Base-by-base conservation (phyloP, 331 rosid species). In the Rosa hybrid region DNA sequence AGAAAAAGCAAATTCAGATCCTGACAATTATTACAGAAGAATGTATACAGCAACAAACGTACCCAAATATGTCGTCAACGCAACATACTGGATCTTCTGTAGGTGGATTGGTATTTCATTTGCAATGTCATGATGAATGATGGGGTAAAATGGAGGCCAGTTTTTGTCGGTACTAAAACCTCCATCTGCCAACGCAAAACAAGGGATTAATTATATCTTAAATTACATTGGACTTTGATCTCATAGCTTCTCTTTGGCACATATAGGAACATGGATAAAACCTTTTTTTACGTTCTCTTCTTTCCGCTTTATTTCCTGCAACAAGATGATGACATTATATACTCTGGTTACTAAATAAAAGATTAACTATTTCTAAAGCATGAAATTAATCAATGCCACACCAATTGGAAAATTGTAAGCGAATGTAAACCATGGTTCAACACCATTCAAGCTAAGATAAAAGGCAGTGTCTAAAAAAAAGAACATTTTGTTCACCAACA, bases 101-200 rank as follows among this genome's bases (percentile, higher is more conserved):
- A 93, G 95, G 87, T 96, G 99, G 63, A 96, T 25, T n/a, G 99
- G 99, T 80, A 90, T 93, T 82, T 96, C 99, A 23, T 76, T 87
- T 63, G 90, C 84, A 82, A 96, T 89, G 82, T 96, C 97, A 77
- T 96, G 94, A 86, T 96, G 99, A 80, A 96, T 91, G 81, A 96
- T 8, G 54, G 99, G 99, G 56, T 74, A 88, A 84, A 87, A 85
- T 7, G 99, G 83, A 13, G 99, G 98, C 97, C 97, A 96, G 80
- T 93, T 96, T 74, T 96, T 93, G 71, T 88, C 94, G 90, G 90
- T 97, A 69, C 89, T 72, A 20, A 85, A 79, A 78, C 89, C 77
- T 81, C 98, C 99, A 87, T 92, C 99, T 96, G 95, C 88, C 50
- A 78, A 84, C 79, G 72, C 49, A 65, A 60, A 27, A 23, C 13